These are phyloP conservation scores for Pezicula radicicola DNA, from an alignment of 2,329 filamentous ascomycete species.

Conservation along the genomic window DNA sequence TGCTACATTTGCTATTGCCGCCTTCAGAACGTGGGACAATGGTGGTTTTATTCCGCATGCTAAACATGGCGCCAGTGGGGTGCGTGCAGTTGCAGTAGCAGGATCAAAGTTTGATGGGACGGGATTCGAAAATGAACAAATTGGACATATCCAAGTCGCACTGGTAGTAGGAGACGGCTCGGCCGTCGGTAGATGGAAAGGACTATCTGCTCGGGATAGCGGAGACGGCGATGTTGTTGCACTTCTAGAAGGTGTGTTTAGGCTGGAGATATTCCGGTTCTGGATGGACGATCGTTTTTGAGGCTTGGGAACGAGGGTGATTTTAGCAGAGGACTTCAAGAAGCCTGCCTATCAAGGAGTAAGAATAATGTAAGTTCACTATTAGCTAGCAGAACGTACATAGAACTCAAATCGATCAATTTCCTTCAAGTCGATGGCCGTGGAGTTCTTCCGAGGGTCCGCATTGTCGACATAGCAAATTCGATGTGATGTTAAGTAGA, in stretches of 20 bases:
- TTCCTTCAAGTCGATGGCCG: conserved; percentile 84
- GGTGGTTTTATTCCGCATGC: conserved; percentile 93
- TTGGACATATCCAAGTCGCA: conserved; percentile 92
- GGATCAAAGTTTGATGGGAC: conserved; percentile 94
- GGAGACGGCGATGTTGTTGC: conserved; percentile 48
- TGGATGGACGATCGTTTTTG: conserved; percentile 62
- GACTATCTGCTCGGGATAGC: conserved; percentile 38
- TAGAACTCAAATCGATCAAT: conserved; percentile 91
- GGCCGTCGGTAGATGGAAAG: conserved; percentile 39
- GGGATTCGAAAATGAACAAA: conserved; percentile 92
- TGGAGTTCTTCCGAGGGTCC: conserved; percentile 80
- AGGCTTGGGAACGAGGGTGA: conserved; percentile 83
- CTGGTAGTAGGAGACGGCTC: conserved; percentile 48
- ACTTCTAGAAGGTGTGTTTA: conserved; percentile 44
- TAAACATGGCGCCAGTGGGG: conserved; percentile 79
- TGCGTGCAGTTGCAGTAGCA: conserved; percentile 72
- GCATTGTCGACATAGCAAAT: conserved; percentile 91
- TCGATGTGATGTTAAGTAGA: conserved; percentile 93
- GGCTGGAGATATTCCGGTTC: conserved; percentile 46
- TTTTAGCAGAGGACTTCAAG: conserved; percentile 89
- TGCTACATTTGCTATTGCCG: conserved; percentile 73
- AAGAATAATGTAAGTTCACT: conserved; percentile 8
- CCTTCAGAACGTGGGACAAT: conserved; percentile 78
- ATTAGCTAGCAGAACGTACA: conserved; percentile 41
- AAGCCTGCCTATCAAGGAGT: conserved; percentile 68